Conservation (phyloP, 495 filamentous ascomycete species). For the Xylaria nigripes region DNA sequence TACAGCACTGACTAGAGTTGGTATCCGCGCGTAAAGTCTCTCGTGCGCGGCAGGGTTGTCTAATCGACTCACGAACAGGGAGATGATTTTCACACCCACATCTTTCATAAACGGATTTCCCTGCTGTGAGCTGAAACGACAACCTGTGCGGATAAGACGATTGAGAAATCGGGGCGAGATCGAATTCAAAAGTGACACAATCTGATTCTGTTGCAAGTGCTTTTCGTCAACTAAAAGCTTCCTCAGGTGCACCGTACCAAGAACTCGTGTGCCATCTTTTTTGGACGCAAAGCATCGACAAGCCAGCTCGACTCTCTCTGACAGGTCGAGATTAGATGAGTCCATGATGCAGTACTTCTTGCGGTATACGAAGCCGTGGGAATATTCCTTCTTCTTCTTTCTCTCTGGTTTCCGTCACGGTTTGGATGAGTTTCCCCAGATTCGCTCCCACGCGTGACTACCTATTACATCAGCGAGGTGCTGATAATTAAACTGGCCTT, state of each 20-base stretch:
- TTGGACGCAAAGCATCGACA: slow-evolving; percentile 43
- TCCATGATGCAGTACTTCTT: slow-evolving; percentile 13
- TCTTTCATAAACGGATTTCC: slow-evolving; percentile 48
- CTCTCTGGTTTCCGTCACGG: too few relatives aligned
- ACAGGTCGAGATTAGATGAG: too few relatives aligned
- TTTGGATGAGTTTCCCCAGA: too few relatives aligned
- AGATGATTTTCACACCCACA: slow-evolving; percentile 50
- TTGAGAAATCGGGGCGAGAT: slow-evolving; percentile 53
- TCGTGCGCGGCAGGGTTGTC: slow-evolving; percentile 36
- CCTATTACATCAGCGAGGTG: too few relatives aligned
- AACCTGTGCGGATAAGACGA: slow-evolving; percentile 46
- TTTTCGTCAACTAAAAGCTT: slow-evolving; percentile 50
- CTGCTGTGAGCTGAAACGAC: slow-evolving; percentile 15
- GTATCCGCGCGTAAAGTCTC: slow-evolving; percentile 42
- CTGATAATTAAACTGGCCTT: too few relatives aligned
- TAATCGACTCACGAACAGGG: slow-evolving; percentile 49
- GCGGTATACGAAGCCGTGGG: too few relatives aligned
- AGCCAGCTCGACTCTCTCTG: slow-evolving; percentile 35
- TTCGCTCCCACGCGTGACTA: too few relatives aligned
- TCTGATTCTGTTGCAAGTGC: slow-evolving; percentile 34
- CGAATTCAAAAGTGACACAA: slow-evolving; percentile 40
- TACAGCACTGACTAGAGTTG: slow-evolving; percentile 40
- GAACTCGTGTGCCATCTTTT: slow-evolving; percentile 57
- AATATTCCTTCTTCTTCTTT: too few relatives aligned
- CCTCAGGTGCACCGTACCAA: slow-evolving; percentile 56